phyloP scores from a whole-genome alignment of 106 monocot genomes.

The Acorus calamus region DNA sequence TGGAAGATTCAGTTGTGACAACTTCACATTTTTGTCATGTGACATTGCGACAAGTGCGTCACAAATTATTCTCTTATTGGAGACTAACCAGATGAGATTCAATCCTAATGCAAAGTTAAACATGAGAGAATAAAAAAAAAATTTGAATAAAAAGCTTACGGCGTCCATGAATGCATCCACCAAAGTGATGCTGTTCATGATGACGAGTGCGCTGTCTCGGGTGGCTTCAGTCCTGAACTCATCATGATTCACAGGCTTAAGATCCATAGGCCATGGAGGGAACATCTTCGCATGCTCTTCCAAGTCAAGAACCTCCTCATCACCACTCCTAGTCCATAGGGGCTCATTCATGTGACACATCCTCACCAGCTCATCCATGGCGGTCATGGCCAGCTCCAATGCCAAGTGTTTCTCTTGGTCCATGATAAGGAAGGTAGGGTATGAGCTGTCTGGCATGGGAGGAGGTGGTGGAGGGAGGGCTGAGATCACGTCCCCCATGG shows the following conservation, averaged over 20 bases:
- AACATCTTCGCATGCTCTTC: conserved; percentile 58
- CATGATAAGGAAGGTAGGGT: conserved; percentile 22
- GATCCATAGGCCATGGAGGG: conserved; percentile 47
- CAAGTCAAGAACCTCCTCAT: conserved; percentile 33
- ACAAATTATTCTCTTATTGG: no score
- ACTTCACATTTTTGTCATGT: no score
- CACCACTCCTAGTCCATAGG: conserved; percentile 39
- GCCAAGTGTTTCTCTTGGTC: conserved; percentile 60
- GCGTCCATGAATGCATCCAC: conserved; percentile 87
- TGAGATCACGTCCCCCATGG: conserved; percentile 17
- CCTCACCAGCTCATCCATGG: conserved; percentile 40
- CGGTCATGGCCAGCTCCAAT: conserved; percentile 64
- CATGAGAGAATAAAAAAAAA: neutral
- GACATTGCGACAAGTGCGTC: no score
- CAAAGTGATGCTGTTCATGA: conserved; percentile 88
- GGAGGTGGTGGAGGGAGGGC: neutral
- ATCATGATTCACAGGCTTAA: conserved; percentile 19
- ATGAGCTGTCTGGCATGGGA: conserved; percentile 9
- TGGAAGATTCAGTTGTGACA: no score
- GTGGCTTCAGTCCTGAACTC: conserved; percentile 50
- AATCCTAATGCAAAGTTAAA: neutral
- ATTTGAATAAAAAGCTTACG: conserved; percentile 24
- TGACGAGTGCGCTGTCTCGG: conserved; percentile 62
- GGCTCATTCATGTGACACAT: conserved; percentile 53
- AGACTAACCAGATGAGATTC: no score